Conservation (phyloP, 2,329 filamentous ascomycete species). For the Niveomyces coronatus region DNA sequence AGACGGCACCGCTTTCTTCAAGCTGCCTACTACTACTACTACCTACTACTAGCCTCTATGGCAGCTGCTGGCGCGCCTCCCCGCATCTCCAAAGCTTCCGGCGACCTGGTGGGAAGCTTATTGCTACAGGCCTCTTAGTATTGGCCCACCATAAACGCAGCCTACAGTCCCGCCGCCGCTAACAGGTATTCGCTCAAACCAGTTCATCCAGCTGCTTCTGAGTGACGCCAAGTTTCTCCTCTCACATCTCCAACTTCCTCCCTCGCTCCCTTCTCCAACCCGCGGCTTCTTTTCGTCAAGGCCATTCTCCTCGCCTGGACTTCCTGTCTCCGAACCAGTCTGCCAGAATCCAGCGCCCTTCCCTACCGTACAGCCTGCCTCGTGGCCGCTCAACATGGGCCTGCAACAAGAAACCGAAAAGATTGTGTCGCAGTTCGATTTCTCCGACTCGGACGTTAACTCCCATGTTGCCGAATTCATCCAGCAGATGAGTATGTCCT, state of each 20-base stretch:
- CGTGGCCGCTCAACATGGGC: conserved; percentile 48
- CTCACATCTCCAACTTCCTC: conserved; percentile 12
- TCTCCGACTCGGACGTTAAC: conserved; percentile 67
- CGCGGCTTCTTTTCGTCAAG: conserved; percentile 18
- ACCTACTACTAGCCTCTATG: too few relatives aligned
- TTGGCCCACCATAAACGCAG: not conserved
- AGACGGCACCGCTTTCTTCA: too few relatives aligned
- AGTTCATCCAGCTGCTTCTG: conserved; percentile 44
- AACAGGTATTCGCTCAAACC: conserved; percentile 11
- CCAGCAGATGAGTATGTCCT: conserved; percentile 59
- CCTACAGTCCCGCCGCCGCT: conserved; percentile 1
- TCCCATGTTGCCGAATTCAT: conserved; percentile 78
- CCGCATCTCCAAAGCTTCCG: too few relatives aligned
- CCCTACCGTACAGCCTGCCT: conserved; percentile 42
- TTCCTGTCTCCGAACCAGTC: conserved; percentile 32
- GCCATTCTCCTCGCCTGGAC: conserved; percentile 23
- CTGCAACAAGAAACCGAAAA: conserved; percentile 63
- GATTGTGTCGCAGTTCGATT: conserved; percentile 79
- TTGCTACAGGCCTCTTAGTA: too few relatives aligned
- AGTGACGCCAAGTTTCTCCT: conserved; percentile 31
- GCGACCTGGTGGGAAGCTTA: too few relatives aligned
- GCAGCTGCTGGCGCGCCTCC: too few relatives aligned
- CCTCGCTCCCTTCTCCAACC: conserved; percentile 11
- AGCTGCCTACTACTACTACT: too few relatives aligned
- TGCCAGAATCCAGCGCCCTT: conserved; percentile 48